Percentiles rank a stretch among this genome's conserved stretches.
Conservation (phyloP, 2,329 filamentous ascomycete genomes). For the Cryphonectria parasitica region DNA sequence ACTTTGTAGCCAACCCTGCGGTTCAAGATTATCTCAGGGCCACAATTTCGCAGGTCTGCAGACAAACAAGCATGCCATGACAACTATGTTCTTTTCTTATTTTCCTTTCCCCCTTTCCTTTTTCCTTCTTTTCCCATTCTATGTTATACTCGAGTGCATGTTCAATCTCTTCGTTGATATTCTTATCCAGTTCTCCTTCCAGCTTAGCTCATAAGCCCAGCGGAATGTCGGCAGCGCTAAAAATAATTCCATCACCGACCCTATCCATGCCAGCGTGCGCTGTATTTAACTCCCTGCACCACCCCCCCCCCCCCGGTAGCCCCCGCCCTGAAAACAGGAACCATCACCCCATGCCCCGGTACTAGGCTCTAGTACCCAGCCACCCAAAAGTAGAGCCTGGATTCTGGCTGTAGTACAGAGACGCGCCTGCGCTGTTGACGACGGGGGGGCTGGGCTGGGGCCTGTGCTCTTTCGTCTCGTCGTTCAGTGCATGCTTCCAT, state of each 20-base stretch:
- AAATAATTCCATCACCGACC: neutral
- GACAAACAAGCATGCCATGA: neutral
- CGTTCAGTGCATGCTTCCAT: neutral
- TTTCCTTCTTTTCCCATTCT: too few species aligned
- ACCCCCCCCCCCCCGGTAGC: neutral
- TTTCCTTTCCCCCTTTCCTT: neutral
- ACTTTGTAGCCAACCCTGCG: neutral
- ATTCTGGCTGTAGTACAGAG: neutral
- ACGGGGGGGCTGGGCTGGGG: neutral
- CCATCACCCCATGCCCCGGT: neutral
- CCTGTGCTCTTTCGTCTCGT: neutral
- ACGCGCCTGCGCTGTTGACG: neutral
- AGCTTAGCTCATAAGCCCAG: neutral
- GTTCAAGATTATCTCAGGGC: neutral
- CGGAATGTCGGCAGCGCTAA: conserved; percentile 14
- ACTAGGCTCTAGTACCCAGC: neutral
- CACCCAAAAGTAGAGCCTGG: neutral
- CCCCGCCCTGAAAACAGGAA: neutral
- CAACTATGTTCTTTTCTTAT: neutral
- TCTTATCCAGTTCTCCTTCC: neutral
- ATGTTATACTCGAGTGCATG: neutral
- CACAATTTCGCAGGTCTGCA: neutral
- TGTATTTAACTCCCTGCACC: neutral
- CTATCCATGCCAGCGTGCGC: neutral
- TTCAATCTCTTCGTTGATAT: neutral